Evolutionary conservation across 176 grass and related monocot genomes (phyloP).

Genomic region (Dactylis glomerata): DNA sequence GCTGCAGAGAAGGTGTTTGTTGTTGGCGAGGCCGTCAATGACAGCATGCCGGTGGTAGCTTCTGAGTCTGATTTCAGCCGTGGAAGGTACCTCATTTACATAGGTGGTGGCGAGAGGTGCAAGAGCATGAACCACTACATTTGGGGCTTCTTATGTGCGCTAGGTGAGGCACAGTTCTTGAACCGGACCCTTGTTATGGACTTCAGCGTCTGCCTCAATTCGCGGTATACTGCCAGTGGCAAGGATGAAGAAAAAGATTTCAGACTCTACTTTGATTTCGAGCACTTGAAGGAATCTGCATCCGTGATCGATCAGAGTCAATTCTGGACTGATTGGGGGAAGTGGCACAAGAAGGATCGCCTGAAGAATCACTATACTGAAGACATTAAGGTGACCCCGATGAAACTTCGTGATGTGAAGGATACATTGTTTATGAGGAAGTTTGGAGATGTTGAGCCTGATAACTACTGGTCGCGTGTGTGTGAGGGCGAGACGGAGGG

Average conservation of each 20-base stretch:
- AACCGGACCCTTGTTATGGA: constrained; percentile 93
- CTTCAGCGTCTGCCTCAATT: constrained; percentile 65
- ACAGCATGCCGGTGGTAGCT: constrained; percentile 64
- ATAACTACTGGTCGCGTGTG: constrained; percentile 90
- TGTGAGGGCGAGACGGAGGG: constrained; percentile 84
- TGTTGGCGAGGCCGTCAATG: constrained; percentile 77
- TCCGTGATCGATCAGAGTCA: constrained; percentile 75
- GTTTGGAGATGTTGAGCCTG: constrained; percentile 65
- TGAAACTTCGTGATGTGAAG: constrained; percentile 65
- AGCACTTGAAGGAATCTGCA: constrained; percentile 71
- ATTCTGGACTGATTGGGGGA: constrained; percentile 80
- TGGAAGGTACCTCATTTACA: constrained; percentile 70
- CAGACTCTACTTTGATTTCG: constrained; percentile 92
- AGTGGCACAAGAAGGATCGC: constrained; percentile 68
- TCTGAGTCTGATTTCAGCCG: constrained; percentile 73
- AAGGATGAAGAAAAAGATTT: constrained; percentile 83
- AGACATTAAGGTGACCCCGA: constrained; percentile 75
- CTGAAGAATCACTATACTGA: constrained; percentile 70
- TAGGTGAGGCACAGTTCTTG: constrained; percentile 85
- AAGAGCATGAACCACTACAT: constrained; percentile 97
- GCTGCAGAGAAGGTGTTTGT: constrained; percentile 31
- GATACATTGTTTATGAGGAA: constrained; percentile 89
- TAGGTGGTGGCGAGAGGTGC: constrained; percentile 83
- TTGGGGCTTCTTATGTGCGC: constrained; percentile 79
- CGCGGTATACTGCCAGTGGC: constrained; percentile 52